These are phyloP conservation scores for Tranzscheliella williamsii DNA, from an alignment of 1,284 basidiomycete genomes.

Conservation along the genomic window DNA sequence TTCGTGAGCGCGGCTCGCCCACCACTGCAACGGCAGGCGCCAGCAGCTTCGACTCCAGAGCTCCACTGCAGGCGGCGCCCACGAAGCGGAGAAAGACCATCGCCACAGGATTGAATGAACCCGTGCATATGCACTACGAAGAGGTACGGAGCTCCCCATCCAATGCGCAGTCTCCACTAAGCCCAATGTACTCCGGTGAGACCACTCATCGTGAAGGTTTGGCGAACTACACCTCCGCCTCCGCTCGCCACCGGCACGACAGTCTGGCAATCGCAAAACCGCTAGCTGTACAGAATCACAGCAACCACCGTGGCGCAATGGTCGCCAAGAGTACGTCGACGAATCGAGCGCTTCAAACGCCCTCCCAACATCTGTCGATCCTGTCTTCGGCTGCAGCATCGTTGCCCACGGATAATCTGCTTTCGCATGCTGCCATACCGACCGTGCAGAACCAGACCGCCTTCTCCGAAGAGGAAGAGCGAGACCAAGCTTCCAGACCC, in stretches of 20 bases:
- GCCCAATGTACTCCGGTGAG: not conserved
- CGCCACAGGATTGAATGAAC: too few relatives aligned
- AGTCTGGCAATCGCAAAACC: not conserved
- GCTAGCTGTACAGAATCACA: not conserved
- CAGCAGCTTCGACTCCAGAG: not conserved
- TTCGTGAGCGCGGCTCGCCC: not conserved
- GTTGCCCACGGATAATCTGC: too few relatives aligned
- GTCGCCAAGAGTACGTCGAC: not conserved
- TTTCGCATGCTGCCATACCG: too few relatives aligned
- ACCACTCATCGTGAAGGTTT: not conserved
- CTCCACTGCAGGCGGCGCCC: not conserved
- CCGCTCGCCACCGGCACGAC: not conserved
- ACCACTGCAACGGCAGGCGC: not conserved
- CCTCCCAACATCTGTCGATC: not conserved
- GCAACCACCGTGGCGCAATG: not conserved
- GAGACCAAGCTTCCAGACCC: constrained; percentile 16
- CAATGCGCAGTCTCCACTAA: not conserved
- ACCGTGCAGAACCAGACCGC: constrained; percentile 2
- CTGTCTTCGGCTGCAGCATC: not conserved
- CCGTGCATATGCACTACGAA: not conserved
- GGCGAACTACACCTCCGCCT: not conserved
- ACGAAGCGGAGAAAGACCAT: constrained; percentile 11
- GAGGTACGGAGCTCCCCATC: not conserved
- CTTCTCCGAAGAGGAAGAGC: constrained; percentile 16
- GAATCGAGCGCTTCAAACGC: not conserved